Evolutionary conservation across 139 green algal species (phyloP), one percentile per base, ranked within the genome.

Genomic region (Ulvella scutata): DNA sequence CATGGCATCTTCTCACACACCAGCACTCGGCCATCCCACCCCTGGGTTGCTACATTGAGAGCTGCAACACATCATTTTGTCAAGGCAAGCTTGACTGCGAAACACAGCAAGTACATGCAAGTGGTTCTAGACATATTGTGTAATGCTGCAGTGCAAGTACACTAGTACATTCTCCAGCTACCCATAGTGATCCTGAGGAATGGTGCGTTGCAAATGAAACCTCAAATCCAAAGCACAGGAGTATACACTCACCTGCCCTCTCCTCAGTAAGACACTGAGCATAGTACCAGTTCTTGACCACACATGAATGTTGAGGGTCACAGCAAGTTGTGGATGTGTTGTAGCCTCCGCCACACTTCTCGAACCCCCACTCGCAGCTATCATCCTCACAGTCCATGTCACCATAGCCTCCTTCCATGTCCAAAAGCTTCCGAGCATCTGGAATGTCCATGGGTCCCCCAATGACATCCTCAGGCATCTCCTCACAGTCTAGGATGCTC

Each of bases 331-430:
- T 6, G 33, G 51, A 36, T 29, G 20, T 23, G 51, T 67, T 67
- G 51, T 67, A 67, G 20, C 51, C 51, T 31, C 51, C 51, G 33
- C n/a, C 51, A 67, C 51, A 67, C 51, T 67, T 26, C 20, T 67
- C 51, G 20, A 67, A 67, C 20, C n/a, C 13, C 51, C 33, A 9
- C 10, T 36, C 51, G 33, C 51, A 67, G 9, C 9, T 67, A 26
- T 67, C 51, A 26, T 67, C 51, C 31, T 67, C 51, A 67, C 51
- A 67, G 33, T 67, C 51, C 51, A 67, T 67, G 20, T 67, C 51
- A 34, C 51, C 51, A 23, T 67, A 67, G 31, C n/a, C 1, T 26
- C 51, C 51, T 67, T n/a, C 51, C 51, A 36, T 26, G n/a, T 34
- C n/a, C 9, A 67, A 23, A 10, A n/a, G 9, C 4, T 26, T 10